These are phyloP conservation scores for Neurospora sp. DNA, from an alignment of 495 filamentous ascomycete genomes.

Conservation along the genomic window DNA sequence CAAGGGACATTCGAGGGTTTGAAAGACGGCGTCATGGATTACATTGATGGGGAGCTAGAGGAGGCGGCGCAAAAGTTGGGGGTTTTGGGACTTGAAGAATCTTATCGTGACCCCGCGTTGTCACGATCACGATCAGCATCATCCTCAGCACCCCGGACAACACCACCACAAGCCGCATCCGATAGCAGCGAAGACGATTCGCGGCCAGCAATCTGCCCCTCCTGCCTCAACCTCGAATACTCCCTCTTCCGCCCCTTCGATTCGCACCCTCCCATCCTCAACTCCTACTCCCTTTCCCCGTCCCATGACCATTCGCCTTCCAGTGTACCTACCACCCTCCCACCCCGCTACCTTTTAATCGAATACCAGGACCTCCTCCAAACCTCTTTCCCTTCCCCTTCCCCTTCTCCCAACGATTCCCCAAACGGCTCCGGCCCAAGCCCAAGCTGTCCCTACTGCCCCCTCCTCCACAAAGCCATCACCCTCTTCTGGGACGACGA, in stretches of 20 bases:
- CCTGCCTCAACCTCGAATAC: neutral
- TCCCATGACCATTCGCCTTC: neutral
- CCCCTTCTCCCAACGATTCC: neutral
- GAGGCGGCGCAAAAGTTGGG: neutral
- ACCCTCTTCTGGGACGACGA: constrained; percentile 4
- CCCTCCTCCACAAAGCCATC: constrained; percentile 3
- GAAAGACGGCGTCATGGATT: too few species aligned
- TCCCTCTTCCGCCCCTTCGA: neutral
- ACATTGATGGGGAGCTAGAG: too few species aligned
- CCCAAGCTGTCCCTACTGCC: neutral
- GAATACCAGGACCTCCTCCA: neutral
- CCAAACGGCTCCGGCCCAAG: neutral
- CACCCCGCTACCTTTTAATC: neutral
- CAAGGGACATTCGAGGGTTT: too few species aligned
- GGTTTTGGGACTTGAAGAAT: neutral
- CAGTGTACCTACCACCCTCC: neutral
- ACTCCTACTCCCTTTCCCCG: neutral
- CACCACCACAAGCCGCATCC: too few species aligned
- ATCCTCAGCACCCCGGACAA: too few species aligned
- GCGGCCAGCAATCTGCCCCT: neutral
- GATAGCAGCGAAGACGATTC: too few species aligned
- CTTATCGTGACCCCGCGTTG: neutral
- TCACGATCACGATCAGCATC: neutral
- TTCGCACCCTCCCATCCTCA: neutral
- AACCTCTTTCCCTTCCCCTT: neutral